Evolutionary conservation across 305 asterid genomes (phyloP).

Genomic region (Fraxinus sp.): DNA sequence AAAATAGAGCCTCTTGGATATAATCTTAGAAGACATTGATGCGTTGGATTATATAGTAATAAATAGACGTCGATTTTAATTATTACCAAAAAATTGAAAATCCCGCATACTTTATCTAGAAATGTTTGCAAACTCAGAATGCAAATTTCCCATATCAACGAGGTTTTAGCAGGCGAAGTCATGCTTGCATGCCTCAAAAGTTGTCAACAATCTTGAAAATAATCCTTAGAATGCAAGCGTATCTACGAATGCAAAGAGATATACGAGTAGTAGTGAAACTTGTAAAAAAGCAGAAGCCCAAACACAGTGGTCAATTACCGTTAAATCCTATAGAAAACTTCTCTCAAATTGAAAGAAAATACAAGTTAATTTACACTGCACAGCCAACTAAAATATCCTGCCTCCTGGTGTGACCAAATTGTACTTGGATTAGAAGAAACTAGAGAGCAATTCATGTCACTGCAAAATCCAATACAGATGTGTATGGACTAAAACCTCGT

Average conservation of each 20-base stretch:
- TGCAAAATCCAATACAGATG: not conserved
- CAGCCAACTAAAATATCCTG: conserved; percentile 15
- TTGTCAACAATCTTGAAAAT: not conserved
- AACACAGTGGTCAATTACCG: not conserved
- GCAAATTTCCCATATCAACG: not conserved
- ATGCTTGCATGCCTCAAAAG: not conserved
- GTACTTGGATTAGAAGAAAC: not conserved
- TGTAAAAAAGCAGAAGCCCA: not conserved
- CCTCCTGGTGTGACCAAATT: not conserved
- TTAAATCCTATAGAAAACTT: not conserved
- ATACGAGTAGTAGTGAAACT: not conserved
- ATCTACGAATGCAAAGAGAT: not conserved
- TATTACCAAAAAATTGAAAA: not conserved
- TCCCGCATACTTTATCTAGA: not conserved
- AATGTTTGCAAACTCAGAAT: not conserved
- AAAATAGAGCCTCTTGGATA: no score
- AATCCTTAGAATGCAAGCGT: not conserved
- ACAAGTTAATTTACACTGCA: conserved; percentile 6
- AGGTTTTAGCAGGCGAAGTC: not conserved
- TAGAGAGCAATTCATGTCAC: not conserved
- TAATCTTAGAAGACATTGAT: not conserved
- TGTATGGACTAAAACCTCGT: not conserved
- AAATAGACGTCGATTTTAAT: not conserved
- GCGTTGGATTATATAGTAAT: not conserved
- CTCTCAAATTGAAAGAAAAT: not conserved